phyloP scores from a whole-genome alignment of 2,329 filamentous ascomycete genomes.

The Talaromyces marneffei region DNA sequence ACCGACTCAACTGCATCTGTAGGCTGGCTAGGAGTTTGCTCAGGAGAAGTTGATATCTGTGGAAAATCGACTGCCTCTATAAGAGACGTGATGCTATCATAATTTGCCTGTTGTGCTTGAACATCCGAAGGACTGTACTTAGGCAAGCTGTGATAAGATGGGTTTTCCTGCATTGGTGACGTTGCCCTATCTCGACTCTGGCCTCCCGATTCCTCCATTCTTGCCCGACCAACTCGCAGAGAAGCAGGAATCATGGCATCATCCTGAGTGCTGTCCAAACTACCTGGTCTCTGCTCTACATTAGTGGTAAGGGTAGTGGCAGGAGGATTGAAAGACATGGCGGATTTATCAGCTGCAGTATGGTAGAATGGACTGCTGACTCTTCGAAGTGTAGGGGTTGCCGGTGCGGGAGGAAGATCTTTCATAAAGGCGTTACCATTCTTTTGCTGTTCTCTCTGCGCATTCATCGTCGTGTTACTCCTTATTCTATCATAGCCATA shows the following conservation, averaged over 20 bases:
- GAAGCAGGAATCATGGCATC: conserved; percentile 8
- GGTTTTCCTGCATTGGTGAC: neutral
- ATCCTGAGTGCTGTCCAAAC: neutral
- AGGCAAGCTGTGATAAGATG: neutral
- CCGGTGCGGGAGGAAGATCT: conserved; percentile 4
- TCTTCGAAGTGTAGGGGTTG: conserved; percentile 12
- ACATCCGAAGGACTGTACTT: neutral
- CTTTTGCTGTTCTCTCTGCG: neutral
- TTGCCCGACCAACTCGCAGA: conserved; percentile 9
- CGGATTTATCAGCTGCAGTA: conserved; percentile 3
- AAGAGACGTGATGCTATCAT: neutral
- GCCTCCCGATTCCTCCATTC: neutral
- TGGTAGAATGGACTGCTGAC: conserved; percentile 7
- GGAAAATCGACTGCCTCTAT: neutral
- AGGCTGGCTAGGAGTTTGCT: neutral
- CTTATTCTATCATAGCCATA: conserved; percentile 13
- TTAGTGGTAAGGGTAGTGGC: neutral
- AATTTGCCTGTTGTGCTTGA: neutral
- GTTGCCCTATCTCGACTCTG: conserved; percentile 3
- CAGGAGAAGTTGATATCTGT: neutral
- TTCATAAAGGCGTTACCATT: neutral
- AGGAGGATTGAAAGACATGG: neutral
- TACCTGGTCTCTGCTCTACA: neutral
- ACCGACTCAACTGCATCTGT: neutral
- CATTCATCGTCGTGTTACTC: conserved; percentile 9